Conservation (phyloP, 2,329 filamentous ascomycete genomes). For the Pyrenophora seminiperda region DNA sequence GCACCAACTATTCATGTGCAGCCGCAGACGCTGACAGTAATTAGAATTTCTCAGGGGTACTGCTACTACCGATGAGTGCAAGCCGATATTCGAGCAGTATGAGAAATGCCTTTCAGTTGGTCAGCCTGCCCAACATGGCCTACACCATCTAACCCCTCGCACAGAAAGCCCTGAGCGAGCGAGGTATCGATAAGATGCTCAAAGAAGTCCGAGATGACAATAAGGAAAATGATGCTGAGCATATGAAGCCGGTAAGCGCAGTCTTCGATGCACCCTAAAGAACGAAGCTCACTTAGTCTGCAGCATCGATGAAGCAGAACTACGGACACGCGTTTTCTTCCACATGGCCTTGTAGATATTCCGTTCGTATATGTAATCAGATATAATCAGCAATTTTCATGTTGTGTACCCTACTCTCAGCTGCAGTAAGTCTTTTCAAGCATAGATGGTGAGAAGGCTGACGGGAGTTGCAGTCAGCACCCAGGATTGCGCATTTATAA, state of each 20-base stretch:
- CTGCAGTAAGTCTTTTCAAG: not conserved
- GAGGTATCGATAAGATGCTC: constrained; percentile 90
- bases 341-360: not conserved
- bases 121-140: not conserved
- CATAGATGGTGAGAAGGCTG: not conserved
- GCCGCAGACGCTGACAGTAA: not conserved
- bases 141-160: constrained; percentile 12
- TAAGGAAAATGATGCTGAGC: constrained; percentile 80
- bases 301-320: constrained; percentile 9
- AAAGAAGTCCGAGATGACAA: constrained; percentile 89
- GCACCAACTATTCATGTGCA: not conserved
- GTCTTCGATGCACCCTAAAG: not conserved
- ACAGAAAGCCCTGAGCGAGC: constrained; percentile 82
- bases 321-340: not conserved
- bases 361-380: too few relatives aligned
- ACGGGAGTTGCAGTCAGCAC: not conserved
- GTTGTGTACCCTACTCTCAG: not conserved
- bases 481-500: not conserved
- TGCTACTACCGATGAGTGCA: constrained; percentile 84
- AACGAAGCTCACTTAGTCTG: constrained; percentile 1
- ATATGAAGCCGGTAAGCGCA: constrained; percentile 55
- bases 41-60: constrained; percentile 84
- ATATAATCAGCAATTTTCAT: too few relatives aligned
- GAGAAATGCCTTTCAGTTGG: constrained; percentile 81
- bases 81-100: constrained; percentile 84